phyloP scores from a whole-genome alignment of 345 rosid species.

The Eucalyptus pauciflora region DNA sequence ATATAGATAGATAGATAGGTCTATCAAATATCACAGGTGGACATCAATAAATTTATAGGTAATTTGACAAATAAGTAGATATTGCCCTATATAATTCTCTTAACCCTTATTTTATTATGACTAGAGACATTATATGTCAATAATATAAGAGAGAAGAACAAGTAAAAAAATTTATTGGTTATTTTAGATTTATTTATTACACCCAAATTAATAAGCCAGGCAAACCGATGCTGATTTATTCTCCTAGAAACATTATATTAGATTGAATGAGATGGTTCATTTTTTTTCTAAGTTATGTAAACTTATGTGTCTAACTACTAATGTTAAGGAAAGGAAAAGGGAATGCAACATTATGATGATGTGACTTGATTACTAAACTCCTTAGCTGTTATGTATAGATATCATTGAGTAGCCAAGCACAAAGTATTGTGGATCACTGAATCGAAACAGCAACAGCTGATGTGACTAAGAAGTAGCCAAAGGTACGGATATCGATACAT shows the following conservation, averaged over 20 bases:
- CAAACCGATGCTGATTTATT: too few relatives aligned
- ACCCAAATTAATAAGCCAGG: background rate
- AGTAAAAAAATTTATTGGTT: accelerated
- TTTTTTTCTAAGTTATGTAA: background rate
- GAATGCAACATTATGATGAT: background rate
- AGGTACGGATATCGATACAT: background rate
- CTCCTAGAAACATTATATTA: background rate
- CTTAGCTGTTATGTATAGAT: background rate
- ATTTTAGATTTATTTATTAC: background rate
- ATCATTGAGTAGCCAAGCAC: background rate
- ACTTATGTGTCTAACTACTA: background rate
- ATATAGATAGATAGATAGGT: background rate
- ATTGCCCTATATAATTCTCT: background rate
- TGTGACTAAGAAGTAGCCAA: background rate
- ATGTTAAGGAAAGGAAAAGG: background rate
- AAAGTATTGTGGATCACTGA: background rate
- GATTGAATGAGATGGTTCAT: background rate
- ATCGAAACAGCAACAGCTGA: background rate
- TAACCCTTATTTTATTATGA: too few relatives aligned
- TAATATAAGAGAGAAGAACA: background rate
- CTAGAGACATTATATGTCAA: background rate
- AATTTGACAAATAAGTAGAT: background rate
- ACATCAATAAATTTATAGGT: background rate
- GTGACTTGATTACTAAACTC: background rate
- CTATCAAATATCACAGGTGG: background rate